phyloP scores from a whole-genome alignment of 768 basidiomycete genomes.

The Coprinopsis cinerea region DNA sequence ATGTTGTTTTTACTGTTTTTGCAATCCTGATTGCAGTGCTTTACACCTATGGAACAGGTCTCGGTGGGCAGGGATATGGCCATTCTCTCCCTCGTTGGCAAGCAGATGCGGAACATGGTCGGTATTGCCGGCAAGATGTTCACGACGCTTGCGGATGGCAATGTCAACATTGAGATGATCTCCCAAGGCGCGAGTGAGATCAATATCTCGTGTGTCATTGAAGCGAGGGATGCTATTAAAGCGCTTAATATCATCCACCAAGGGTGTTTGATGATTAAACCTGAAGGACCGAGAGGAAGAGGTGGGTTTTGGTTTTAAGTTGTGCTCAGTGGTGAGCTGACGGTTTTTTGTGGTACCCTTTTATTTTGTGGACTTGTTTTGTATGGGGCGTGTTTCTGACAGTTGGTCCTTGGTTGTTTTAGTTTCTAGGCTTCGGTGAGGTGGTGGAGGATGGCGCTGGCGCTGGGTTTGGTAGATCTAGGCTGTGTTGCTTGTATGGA shows the following conservation, averaged over 20 bases:
- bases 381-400: not conserved
- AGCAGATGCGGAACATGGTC: conserved; percentile 92
- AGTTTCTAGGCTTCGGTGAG: too few relatives aligned
- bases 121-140: conserved; percentile 96
- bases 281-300: conserved; percentile 33
- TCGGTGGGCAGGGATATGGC: conserved; percentile 86
- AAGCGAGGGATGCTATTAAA: conserved; percentile 28
- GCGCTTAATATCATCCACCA: conserved; percentile 14
- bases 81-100: conserved; percentile 95
- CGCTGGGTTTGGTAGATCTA: too few relatives aligned
- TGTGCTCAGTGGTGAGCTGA: too few relatives aligned
- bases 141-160: conserved; percentile 86
- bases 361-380: not conserved
- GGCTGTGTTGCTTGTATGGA: too few relatives aligned
- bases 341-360: not conserved
- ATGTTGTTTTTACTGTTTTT: conserved; percentile 21
- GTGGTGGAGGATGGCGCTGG: too few relatives aligned
- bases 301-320: too few relatives aligned
- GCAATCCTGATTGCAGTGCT: too few relatives aligned
- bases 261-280: conserved; percentile 13
- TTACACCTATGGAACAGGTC: too few relatives aligned
- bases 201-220: conserved; percentile 93
- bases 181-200: conserved; percentile 95
- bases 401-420: conserved; percentile 38
- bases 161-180: conserved; percentile 99